Evolutionary conservation across 2,329 filamentous ascomycete species (phyloP).

Genomic region (Exophiala calicioides): DNA sequence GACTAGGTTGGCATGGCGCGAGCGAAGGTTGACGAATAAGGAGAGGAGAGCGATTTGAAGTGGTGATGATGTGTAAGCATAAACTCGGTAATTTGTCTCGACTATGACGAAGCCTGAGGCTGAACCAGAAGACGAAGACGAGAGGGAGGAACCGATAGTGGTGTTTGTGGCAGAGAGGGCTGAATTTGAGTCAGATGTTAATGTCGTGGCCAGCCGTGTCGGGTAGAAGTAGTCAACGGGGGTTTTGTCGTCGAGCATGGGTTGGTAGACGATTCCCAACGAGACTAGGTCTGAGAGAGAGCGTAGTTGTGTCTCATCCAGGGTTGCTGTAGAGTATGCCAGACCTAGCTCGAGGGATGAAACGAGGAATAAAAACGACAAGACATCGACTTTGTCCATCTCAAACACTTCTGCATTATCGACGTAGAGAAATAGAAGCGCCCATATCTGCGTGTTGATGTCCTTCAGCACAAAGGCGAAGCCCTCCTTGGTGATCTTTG

Average conservation of each 20-base stretch:
- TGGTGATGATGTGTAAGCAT: slow-evolving; percentile 92
- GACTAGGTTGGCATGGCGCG: slow-evolving; percentile 92
- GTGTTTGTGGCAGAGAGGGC: slow-evolving; percentile 70
- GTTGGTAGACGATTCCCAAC: slow-evolving; percentile 83
- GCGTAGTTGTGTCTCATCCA: slow-evolving; percentile 77
- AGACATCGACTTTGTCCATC: slow-evolving; percentile 88
- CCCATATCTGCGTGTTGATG: slow-evolving; percentile 96
- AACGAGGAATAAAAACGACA: slow-evolving; percentile 94
- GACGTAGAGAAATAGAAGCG: slow-evolving; percentile 87
- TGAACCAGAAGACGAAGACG: slow-evolving; percentile 32
- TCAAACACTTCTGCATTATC: slow-evolving; percentile 73
- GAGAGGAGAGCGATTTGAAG: slow-evolving; percentile 92
- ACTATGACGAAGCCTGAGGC: slow-evolving; percentile 80
- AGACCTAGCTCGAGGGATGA: slow-evolving; percentile 89
- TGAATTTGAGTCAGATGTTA: slow-evolving; percentile 73
- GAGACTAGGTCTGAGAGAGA: slow-evolving; percentile 91
- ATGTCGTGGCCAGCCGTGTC: slow-evolving; percentile 87
- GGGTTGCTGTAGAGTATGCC: slow-evolving; percentile 81
- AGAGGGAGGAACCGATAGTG: slow-evolving; percentile 66
- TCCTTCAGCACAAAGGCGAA: slow-evolving; percentile 95
- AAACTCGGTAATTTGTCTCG: slow-evolving; percentile 96
- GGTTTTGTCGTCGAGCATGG: slow-evolving; percentile 14
- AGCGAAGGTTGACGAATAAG: slow-evolving; percentile 83
- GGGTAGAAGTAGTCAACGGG: slow-evolving; percentile 70
- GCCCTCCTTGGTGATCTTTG: slow-evolving; percentile 85